Conservation (phyloP, 108 stramenopile genomes). For the Heterococcus sp. region DNA sequence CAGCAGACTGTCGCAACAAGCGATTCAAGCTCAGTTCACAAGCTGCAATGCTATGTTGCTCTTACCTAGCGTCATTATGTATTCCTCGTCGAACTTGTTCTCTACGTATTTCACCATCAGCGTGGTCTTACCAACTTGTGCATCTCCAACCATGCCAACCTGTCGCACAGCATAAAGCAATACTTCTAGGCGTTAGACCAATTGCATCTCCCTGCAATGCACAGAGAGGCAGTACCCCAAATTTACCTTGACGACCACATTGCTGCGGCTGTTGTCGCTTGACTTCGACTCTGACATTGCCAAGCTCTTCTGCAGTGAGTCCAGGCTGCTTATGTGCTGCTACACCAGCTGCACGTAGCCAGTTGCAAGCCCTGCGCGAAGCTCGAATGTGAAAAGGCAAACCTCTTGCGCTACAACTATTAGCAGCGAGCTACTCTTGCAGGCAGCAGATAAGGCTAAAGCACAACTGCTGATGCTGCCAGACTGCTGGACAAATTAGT, state of each 20-base stretch:
- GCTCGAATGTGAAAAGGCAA: neutral
- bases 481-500: too few relatives aligned
- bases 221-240: neutral
- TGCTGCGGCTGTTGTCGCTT: constrained; percentile 22
- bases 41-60: neutral
- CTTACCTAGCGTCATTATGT: constrained; percentile 64
- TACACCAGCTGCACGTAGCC: neutral
- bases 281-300: constrained; percentile 30
- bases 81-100: constrained; percentile 64
- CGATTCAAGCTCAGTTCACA: too few relatives aligned
- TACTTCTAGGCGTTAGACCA: too few relatives aligned
- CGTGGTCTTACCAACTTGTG: constrained; percentile 65
- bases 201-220: neutral
- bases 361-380: neutral
- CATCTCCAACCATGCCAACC: constrained; percentile 59
- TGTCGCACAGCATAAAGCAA: neutral
- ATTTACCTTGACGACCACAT: constrained; percentile 41
- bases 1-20: too few relatives aligned
- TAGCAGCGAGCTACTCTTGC: too few relatives aligned
- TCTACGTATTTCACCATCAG: constrained; percentile 68
- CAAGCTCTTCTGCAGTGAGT: neutral
- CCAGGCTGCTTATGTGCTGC: too few relatives aligned
- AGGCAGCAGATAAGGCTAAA: too few relatives aligned
- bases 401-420: too few relatives aligned
- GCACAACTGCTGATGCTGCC: too few relatives aligned